Evolutionary conservation across 2,329 filamentous ascomycete genomes (phyloP).

Genomic region (Venturia effusa): DNA sequence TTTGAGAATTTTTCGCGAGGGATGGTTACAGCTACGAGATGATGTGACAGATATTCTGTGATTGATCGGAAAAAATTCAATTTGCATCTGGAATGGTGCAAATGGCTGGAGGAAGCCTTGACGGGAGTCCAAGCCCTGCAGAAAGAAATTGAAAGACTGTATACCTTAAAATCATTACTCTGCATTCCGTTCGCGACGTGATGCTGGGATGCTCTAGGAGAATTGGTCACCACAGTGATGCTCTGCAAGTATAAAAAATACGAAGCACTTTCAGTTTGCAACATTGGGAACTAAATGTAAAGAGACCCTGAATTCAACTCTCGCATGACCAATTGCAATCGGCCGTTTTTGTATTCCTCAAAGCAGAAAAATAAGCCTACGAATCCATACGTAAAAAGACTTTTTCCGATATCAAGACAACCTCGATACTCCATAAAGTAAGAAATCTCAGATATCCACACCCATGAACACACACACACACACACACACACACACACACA

Average conservation of each 20-base stretch:
- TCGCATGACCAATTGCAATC: no score
- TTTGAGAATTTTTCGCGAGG: neutral
- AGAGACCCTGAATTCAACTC: no score
- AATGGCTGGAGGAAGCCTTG: neutral
- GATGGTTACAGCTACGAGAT: neutral
- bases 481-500: no score
- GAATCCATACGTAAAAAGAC: no score
- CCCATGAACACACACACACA: no score
- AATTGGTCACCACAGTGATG: neutral
- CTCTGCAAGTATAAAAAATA: neutral
- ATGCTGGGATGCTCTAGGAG: neutral
- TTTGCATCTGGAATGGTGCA: neutral
- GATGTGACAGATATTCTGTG: neutral
- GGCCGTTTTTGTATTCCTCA: no score
- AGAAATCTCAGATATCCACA: no score
- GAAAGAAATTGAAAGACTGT: neutral
- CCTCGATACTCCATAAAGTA: no score
- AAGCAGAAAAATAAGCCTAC: no score
- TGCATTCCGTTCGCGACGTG: neutral
- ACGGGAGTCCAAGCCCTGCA: neutral
- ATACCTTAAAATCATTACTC: neutral
- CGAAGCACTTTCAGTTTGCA: no score
- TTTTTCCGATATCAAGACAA: no score
- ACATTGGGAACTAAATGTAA: no score
- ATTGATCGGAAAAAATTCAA: neutral